Base-by-base conservation (phyloP, 1,284 basidiomycete genomes). In the Pascua guehoae region DNA sequence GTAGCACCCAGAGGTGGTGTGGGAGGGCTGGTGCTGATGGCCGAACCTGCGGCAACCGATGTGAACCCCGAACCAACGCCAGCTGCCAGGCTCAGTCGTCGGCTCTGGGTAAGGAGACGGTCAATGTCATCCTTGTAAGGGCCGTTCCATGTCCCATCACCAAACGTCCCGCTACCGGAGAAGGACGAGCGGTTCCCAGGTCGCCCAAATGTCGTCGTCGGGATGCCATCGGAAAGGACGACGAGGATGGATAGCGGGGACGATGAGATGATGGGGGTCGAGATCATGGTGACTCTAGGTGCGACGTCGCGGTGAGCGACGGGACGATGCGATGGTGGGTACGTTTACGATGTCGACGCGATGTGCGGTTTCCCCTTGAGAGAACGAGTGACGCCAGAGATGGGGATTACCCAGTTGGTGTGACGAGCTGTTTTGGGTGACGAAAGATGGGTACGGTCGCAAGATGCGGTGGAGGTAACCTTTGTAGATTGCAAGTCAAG, bases 1-100 rank as follows among this genome's bases (percentile, higher is more conserved):
- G 24, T 7, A 32, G 24, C 3, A 32, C 24, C 24, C 24, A 32
- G 24, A 32, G 24, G 24, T 32, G 24, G 24, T 32, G 24, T 32
- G 4, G 24, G 24, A 4, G 24, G 24, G 24, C 24, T 32, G 24
- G 24, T 32, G 24, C 24, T 32, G 24, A 32, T 32, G 24, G 24
- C 24, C 24, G 24, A 32, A 32, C 24, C 24, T 7, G 24, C 24
- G 24, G 24, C 24, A 32, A 32, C 24, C 24, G 24, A 32, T 32
- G 24, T 32, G 24, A 32, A 32, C 3, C 71, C 71, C 5, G 61
- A 47, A 0, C 69, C 73, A 12, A 73, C 53, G 4, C 71, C 69
- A 2, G 71, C 63, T 2, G 68, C 73, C 4, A 75, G 60, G 53
- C 68, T 70, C 49, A 72, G 52, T 37, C 73, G 62, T 14, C 73